Evolutionary conservation across 176 grass and related monocot species (phyloP).

Genomic region (Aegilops umbellulata): DNA sequence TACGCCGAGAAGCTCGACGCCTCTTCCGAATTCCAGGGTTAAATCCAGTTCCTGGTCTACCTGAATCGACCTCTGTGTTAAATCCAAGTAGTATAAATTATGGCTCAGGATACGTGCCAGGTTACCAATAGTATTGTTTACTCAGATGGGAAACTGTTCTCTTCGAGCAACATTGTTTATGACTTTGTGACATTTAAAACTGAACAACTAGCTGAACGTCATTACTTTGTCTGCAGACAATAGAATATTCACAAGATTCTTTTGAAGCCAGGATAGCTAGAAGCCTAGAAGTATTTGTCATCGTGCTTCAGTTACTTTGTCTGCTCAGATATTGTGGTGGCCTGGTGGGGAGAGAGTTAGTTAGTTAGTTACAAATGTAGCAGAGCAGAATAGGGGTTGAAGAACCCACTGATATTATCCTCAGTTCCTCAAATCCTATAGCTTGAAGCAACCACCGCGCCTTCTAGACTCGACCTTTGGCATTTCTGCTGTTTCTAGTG

Average conservation of each 20-base stretch:
- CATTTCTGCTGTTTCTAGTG: background rate
- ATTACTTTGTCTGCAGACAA: background rate
- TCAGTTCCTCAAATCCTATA: background rate
- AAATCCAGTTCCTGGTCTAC: background rate
- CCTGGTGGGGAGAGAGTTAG: background rate
- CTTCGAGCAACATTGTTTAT: background rate
- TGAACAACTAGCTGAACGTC: background rate
- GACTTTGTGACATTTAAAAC: background rate
- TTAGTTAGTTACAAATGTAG: background rate
- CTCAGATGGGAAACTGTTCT: no score
- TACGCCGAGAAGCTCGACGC: constrained; percentile 73
- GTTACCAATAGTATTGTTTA: background rate
- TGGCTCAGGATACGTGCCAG: background rate
- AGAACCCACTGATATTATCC: background rate
- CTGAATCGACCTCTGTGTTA: background rate
- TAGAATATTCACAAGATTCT: background rate
- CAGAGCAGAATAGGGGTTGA: background rate
- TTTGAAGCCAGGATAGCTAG: background rate
- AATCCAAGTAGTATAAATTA: background rate
- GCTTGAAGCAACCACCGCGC: background rate
- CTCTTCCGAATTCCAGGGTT: constrained; percentile 57
- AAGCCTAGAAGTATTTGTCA: background rate
- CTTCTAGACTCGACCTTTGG: background rate
- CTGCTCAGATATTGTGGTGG: background rate
- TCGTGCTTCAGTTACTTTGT: background rate